Base-by-base conservation (phyloP, 805 yeast genomes). In the Barnettozyma vustinii region DNA sequence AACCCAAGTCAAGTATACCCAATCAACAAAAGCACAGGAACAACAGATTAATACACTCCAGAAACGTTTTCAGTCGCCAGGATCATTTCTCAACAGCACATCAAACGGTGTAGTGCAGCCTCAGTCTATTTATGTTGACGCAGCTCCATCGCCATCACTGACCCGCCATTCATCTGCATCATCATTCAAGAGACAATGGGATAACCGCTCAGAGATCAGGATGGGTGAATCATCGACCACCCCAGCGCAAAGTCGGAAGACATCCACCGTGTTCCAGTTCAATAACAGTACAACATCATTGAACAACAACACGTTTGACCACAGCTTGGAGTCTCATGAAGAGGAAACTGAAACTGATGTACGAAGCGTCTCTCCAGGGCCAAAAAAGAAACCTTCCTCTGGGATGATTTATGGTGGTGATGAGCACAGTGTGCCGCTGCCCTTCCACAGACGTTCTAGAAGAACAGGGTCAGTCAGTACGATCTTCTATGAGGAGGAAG, bases 211-310 rank as follows among this genome's bases (percentile, higher is more conserved):
- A 26, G 63, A 59, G 6, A 71, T 75, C 42, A 66, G 64, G 40
- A 55, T 76, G 46, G 80, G 79, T 7, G 80, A 78, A 54, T 70
- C 80, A 1, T 72, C 80, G 6, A 60, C 58, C 4, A 74, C 82
- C 0, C 80, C 80, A 8, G 59, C 65, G n/a, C 60, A 56, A 25
- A 56, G 60, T 45, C 52, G 63, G 10, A 61, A 61, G 52, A 20
- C 59, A 10, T 58, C 61, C 8, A 42, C 40, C 6, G 9, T 46
- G 9, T 48, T 37, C 37, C 46, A 15, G 25, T 27, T 19, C 27
- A 9, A 18, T 15, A 36, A 37, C 18, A 9, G 10, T 9, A 49
- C 50, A 18, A 56, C 46, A 7, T 56, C 54, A 40, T 53, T 52
- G 18, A 39, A 13, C 21, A 50, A n/a, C 4, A n/a, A 23, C 6